Evolutionary conservation across 2,329 filamentous ascomycete genomes (phyloP).

Genomic region (Myotisia sp.): DNA sequence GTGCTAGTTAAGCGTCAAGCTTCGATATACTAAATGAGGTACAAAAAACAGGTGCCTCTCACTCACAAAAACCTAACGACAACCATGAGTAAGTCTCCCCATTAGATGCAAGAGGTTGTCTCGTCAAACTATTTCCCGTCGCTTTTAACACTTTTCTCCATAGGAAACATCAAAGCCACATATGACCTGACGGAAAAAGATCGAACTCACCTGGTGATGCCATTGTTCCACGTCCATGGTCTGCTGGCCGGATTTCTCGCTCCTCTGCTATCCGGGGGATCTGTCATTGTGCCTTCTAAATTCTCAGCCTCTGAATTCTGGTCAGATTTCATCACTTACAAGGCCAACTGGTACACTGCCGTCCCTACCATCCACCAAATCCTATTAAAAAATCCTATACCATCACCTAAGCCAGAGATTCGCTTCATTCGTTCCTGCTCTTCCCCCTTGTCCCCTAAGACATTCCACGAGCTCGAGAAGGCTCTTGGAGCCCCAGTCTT

Average conservation of each 20-base stretch:
- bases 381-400: slow-evolving; percentile 57
- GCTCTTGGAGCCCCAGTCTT: slow-evolving; percentile 66
- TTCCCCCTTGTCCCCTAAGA: slow-evolving; percentile 66
- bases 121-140: background rate
- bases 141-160: too few species aligned
- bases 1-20: background rate
- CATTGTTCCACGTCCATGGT: slow-evolving; percentile 82
- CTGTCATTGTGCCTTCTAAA: slow-evolving; percentile 60
- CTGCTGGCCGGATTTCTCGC: slow-evolving; percentile 69
- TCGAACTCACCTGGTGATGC: slow-evolving; percentile 78
- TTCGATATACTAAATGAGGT: background rate
- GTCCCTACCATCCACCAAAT: slow-evolving; percentile 92
- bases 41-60: slow-evolving; percentile 47
- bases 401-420: slow-evolving; percentile 54
- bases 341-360: slow-evolving; percentile 83
- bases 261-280: slow-evolving; percentile 60
- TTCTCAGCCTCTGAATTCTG: slow-evolving; percentile 79
- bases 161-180: slow-evolving; percentile 62
- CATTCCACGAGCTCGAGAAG: slow-evolving; percentile 64
- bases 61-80: slow-evolving; percentile 67
- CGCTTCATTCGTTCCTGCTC: slow-evolving; percentile 82
- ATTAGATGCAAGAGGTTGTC: too few species aligned
- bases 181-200: slow-evolving; percentile 58
- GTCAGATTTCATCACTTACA: slow-evolving; percentile 56
- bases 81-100: slow-evolving; percentile 62